Evolutionary conservation across 495 filamentous ascomycete genomes (phyloP).

Genomic region (Xylaria flabelliformis): DNA sequence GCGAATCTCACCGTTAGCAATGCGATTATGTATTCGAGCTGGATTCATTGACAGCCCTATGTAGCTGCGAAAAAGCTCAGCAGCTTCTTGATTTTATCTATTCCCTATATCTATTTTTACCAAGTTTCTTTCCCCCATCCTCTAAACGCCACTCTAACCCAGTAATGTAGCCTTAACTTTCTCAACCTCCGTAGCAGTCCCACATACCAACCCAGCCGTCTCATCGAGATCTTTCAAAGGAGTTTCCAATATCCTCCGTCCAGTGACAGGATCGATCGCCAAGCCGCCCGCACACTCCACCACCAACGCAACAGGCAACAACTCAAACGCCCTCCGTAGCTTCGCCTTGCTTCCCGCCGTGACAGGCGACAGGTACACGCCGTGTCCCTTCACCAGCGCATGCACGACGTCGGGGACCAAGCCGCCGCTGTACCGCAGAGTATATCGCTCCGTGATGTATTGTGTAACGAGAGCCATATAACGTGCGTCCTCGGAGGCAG

Average conservation of each 20-base stretch:
- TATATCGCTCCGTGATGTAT: slow-evolving; percentile 53
- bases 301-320: slow-evolving; percentile 57
- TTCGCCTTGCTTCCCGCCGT: slow-evolving; percentile 54
- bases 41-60: neutral
- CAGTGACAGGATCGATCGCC: slow-evolving; percentile 51
- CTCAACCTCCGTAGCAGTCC: slow-evolving; percentile 54
- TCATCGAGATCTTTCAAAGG: slow-evolving; percentile 50
- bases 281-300: slow-evolving; percentile 59
- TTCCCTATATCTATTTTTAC: neutral
- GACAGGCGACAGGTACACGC: slow-evolving; percentile 58
- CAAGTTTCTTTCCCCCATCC: neutral
- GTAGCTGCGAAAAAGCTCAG: too few relatives aligned
- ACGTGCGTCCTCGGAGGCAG: slow-evolving; percentile 47
- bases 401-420: slow-evolving; percentile 62
- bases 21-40: neutral
- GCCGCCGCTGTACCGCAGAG: slow-evolving; percentile 59
- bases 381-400: slow-evolving; percentile 58
- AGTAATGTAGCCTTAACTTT: slow-evolving; percentile 37
- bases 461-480: slow-evolving; percentile 52
- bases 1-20: neutral
- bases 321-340: slow-evolving; percentile 57
- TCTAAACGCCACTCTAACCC: neutral
- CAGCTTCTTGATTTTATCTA: neutral
- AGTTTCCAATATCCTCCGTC: slow-evolving; percentile 46
- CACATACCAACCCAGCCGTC: slow-evolving; percentile 56